Evolutionary conservation across 2,329 filamentous ascomycete genomes (phyloP), one percentile per base, ranked within the genome.

Genomic region (Penicillium sp.): DNA sequence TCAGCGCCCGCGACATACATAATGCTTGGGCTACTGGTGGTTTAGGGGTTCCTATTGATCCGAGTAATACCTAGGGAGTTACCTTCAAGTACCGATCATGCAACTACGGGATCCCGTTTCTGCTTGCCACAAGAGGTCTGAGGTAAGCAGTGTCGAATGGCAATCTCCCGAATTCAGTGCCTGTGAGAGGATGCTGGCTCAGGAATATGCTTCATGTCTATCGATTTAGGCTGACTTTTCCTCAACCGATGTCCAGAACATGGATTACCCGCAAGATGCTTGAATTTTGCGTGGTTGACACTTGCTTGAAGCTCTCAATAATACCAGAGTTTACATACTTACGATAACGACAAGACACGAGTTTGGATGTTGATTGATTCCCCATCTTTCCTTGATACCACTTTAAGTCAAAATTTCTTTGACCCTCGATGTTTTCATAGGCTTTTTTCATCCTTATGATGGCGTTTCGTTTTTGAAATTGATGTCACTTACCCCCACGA

Each of bases 1-100:
- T 64, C 9, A 64, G 62, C 34, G 52, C 61, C 24, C 61, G 63
- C 45, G 60, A 55, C n/a, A 65, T 68, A 39, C 65, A 68, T 23
- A 60, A 63, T 29, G 50, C 62, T 18, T 71, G 68, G 68, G 54
- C 61, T 24, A 42, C 57, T 33, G 62, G 61, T 28, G 56, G 55
- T 4, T 43, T 71, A 41, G 65, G 66, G 6, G 65, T 69, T 44
- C 58, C 67, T 38, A 63, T 71, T 42, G 60, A 64, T 21, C 57
- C 65, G 8, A 36, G 52, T 6, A 57, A 61, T 44, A 59, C 56
- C 16, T 63, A 54, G 36, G 16, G 44, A 12, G 9, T 6, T 42
- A 41, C 21, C 15, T 8, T 42, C 41, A 15, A 42, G 2, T 15
- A 15, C 33, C 6, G 38, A 41, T 41, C 38, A 24, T 24, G 23